Percentiles rank a stretch among this genome's conserved stretches.
phyloP scores from a whole-genome alignment of 352 stramenopile genomes.

The Hyaloperonospora arabidopsidis region DNA sequence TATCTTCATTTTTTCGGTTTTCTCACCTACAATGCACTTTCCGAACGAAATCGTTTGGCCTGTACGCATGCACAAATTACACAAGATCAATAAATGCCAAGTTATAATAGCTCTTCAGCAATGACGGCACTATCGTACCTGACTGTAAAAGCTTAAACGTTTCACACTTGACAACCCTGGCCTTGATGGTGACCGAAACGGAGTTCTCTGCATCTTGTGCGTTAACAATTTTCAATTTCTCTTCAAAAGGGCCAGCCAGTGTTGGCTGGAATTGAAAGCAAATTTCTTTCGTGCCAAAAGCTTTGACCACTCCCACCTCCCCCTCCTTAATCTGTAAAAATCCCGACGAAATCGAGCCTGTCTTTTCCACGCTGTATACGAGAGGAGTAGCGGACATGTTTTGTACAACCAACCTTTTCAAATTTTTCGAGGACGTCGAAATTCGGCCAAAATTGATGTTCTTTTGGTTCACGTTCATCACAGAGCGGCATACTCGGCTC shows the following conservation, averaged over 20 bases:
- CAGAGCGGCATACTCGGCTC: slow-evolving; percentile 73
- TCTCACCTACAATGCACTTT: slow-evolving; percentile 77
- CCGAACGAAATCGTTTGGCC: slow-evolving; percentile 77
- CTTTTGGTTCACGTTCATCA: slow-evolving; percentile 89
- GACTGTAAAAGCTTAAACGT: slow-evolving; percentile 87
- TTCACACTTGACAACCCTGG: slow-evolving; percentile 83
- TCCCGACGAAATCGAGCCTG: slow-evolving; percentile 83
- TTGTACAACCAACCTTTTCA: slow-evolving; percentile 77
- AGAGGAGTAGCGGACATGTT: slow-evolving; percentile 83
- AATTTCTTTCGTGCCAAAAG: slow-evolving; percentile 84
- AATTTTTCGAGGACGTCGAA: slow-evolving; percentile 76
- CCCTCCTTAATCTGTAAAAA: slow-evolving; percentile 87
- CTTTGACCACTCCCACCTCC: slow-evolving; percentile 78
- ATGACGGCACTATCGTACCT: slow-evolving; percentile 31
- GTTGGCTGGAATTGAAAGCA: slow-evolving; percentile 86
- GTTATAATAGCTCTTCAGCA: background rate
- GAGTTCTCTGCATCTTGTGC: slow-evolving; percentile 86
- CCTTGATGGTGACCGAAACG: slow-evolving; percentile 84
- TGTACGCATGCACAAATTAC: slow-evolving; percentile 16
- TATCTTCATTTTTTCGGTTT: slow-evolving; percentile 81
- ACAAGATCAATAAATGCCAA: background rate
- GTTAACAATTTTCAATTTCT: slow-evolving; percentile 86
- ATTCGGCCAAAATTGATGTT: slow-evolving; percentile 89
- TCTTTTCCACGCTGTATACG: slow-evolving; percentile 85
- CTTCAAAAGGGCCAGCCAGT: slow-evolving; percentile 79